Evolutionary conservation across 2,329 filamentous ascomycete genomes (phyloP), one percentile per base, ranked within the genome.

Genomic region (Elsinoe batatas): DNA sequence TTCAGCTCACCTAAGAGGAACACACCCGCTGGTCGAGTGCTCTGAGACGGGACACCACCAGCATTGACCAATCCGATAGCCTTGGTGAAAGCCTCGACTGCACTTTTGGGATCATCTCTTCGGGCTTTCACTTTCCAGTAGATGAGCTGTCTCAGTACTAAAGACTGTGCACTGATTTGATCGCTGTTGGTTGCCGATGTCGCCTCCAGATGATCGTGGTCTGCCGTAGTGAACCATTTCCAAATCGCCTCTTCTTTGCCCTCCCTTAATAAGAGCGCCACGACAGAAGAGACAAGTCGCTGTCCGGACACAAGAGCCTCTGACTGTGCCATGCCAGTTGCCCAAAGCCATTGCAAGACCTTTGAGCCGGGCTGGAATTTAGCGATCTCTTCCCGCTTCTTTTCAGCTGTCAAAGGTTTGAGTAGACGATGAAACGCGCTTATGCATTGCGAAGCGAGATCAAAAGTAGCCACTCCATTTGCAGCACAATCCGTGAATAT

Each of bases 401-500:
- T 22, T 3, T 58, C 59, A 4, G 59, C 37, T 5, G 58, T 18
- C n/a, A 63, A 51, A 22, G 40, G 18, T n/a, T 59, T 57, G 7
- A 65, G 57, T 1, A 56, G 58, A 2, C 56, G 38, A 60, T 54
- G 61, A 43, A 71, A 67, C 11, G 67, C 59, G 2, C 68, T 59
- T 5, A 75, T 59, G 56, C 72, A 74, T 12, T 71, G 58, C 43
- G 59, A 59, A 4, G 72, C 72, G 30, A 72, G 70, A 5, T 63
- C 57, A 1, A 73, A 56, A 11, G 65, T 68, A 17, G 72, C 72
- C 4, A 64, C 62, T 12, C 72, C 72, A 10, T 64, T 58, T 1
- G 68, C 65, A 11, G 72, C 66, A 44, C 72, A 68, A 26, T 70
- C 63, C 36, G 73, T 62, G 33, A 76, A 71, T 61, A 74, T 68